Percentiles rank a stretch among this genome's conserved stretches.
Evolutionary conservation across 805 yeast genomes (phyloP).

Genomic region (Yamadazyma paraphyllophila): DNA sequence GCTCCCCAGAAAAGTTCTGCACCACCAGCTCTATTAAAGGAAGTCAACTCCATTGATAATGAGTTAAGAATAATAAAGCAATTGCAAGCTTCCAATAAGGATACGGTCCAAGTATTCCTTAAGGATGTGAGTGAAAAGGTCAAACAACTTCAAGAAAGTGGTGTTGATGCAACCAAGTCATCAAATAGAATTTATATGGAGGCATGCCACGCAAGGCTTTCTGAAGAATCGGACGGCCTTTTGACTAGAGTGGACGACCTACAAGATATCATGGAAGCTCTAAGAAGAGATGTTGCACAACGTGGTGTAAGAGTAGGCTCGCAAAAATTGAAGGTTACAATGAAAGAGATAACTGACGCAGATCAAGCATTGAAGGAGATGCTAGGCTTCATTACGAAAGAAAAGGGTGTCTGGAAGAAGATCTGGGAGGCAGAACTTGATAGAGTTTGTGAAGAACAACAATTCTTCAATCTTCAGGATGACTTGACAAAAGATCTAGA

Average conservation of each 20-base stretch:
- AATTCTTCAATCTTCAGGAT: conserved; percentile 85
- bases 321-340: conserved; percentile 65
- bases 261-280: conserved; percentile 86
- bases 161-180: conserved; percentile 36
- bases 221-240: conserved; percentile 71
- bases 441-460: conserved; percentile 90
- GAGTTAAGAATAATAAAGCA: conserved; percentile 63
- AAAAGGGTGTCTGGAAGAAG: conserved; percentile 82
- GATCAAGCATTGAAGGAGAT: conserved; percentile 50
- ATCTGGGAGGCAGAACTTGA: conserved; percentile 92
- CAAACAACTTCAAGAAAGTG: conserved; percentile 49
- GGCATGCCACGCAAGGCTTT: conserved; percentile 66
- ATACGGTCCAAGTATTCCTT: conserved; percentile 42
- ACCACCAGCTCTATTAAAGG: conserved; percentile 7
- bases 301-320: conserved; percentile 82
- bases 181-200: conserved; percentile 65
- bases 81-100: conserved; percentile 46
- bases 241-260: conserved; percentile 84
- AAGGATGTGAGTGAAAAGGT: conserved; percentile 44
- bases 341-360: conserved; percentile 63
- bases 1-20: not conserved
- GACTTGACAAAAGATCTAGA: conserved; percentile 75
- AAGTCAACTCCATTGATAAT: conserved; percentile 29
- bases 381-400: conserved; percentile 61
- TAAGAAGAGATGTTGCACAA: conserved; percentile 87